Evolutionary conservation across 371 early-diverging fungal genomes (phyloP).

Genomic region (Funneliformis caledonium): DNA sequence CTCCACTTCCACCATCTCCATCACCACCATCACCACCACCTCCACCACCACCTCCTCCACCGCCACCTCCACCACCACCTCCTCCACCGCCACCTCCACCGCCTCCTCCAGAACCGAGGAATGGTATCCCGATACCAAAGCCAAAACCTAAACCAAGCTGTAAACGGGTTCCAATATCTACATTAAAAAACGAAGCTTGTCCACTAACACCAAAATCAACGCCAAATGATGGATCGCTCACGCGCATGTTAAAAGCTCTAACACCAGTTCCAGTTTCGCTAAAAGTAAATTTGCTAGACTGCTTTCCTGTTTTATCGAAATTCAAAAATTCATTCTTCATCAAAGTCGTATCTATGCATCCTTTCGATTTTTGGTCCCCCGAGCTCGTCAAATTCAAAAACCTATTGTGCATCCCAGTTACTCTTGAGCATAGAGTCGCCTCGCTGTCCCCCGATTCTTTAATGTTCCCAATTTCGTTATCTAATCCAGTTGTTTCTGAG

Average conservation of each 20-base stretch:
- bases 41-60: background rate
- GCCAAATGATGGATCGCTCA: slow-evolving; percentile 28
- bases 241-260: slow-evolving; percentile 11
- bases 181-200: slow-evolving; percentile 12
- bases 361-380: background rate
- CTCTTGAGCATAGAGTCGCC: background rate
- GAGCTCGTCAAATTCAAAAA: too few relatives aligned
- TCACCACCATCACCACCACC: background rate
- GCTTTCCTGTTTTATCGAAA: background rate
- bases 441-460: background rate
- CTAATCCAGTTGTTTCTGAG: background rate
- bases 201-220: slow-evolving; percentile 37
- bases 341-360: background rate
- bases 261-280: slow-evolving; percentile 20
- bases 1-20: background rate
- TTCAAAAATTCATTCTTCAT: slow-evolving; percentile 1
- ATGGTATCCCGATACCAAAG: slow-evolving; percentile 27
- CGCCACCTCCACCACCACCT: background rate
- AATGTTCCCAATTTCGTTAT: background rate
- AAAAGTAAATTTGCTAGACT: background rate
- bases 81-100: background rate
- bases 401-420: too few relatives aligned
- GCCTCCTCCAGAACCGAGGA: slow-evolving; percentile 2
- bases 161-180: slow-evolving; percentile 33
- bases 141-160: slow-evolving; percentile 24